Conservation (phyloP, 352 stramenopile genomes). For the Phytophthora vignae region DNA sequence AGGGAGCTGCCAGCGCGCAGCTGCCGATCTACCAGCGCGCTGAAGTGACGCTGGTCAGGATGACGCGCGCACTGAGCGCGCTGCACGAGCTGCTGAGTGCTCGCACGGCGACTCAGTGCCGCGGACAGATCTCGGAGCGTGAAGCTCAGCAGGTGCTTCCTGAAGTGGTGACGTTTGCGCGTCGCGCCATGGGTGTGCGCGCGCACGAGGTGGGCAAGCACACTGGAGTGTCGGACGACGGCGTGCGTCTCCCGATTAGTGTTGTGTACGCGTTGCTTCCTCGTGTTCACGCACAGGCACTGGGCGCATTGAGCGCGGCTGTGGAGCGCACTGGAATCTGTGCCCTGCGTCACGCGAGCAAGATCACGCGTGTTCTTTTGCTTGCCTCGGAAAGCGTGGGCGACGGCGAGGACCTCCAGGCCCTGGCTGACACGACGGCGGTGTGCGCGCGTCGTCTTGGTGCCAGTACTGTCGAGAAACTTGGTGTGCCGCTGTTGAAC, state of each 20-base stretch:
- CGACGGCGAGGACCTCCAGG: slow-evolving; percentile 46
- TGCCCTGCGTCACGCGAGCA: slow-evolving; percentile 70
- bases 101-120: slow-evolving; percentile 31
- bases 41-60: slow-evolving; percentile 47
- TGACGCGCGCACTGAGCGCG: slow-evolving; percentile 48
- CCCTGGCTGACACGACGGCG: slow-evolving; percentile 54
- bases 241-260: slow-evolving; percentile 70
- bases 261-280: slow-evolving; percentile 78
- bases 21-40: slow-evolving; percentile 70
- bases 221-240: slow-evolving; percentile 82
- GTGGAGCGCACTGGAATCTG: slow-evolving; percentile 66
- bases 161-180: slow-evolving; percentile 63
- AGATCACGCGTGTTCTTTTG: slow-evolving; percentile 69
- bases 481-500: slow-evolving; percentile 71
- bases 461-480: slow-evolving; percentile 75
- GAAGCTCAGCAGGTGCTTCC: slow-evolving; percentile 73
- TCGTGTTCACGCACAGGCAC: slow-evolving; percentile 57
- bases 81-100: slow-evolving; percentile 58
- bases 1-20: slow-evolving; percentile 38
- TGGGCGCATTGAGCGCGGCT: slow-evolving; percentile 47
- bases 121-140: slow-evolving; percentile 67
- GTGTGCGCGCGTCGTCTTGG: slow-evolving; percentile 66
- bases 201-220: slow-evolving; percentile 84
- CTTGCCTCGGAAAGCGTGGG: slow-evolving; percentile 60
- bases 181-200: slow-evolving; percentile 66